phyloP scores from a whole-genome alignment of 257 asterid genomes.

The Solanum neorickii region DNA sequence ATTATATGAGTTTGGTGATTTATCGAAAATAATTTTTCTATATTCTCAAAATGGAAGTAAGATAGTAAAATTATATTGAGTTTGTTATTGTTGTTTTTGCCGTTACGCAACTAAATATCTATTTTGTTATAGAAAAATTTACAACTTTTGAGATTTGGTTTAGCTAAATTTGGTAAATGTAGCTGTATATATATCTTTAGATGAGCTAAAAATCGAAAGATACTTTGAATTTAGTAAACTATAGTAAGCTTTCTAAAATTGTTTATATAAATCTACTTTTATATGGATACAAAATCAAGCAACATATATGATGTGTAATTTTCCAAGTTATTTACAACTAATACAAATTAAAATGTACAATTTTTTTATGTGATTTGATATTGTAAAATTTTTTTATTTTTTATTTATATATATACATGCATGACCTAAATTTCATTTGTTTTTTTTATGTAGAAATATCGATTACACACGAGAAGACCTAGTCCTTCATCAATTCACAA shows the following conservation, averaged over 20 bases:
- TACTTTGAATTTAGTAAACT: neutral
- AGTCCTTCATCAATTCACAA: conserved; percentile 21
- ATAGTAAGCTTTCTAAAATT: neutral
- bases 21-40: neutral
- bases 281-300: neutral
- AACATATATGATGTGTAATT: neutral
- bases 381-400: too few species aligned
- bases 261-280: neutral
- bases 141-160: neutral
- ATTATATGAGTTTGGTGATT: accelerated
- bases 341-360: neutral
- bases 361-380: neutral
- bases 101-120: neutral
- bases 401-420: neutral
- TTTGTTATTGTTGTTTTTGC: neutral
- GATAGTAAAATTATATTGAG: neutral
- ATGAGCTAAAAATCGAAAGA: neutral
- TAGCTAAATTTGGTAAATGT: neutral
- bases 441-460: conserved; percentile 28
- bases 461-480: conserved; percentile 55
- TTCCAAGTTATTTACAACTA: neutral
- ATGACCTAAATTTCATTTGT: neutral
- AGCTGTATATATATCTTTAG: neutral
- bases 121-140: neutral
- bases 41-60: neutral